Base-by-base conservation (phyloP, 768 basidiomycete species). In the Rhodotorula diobovata region DNA sequence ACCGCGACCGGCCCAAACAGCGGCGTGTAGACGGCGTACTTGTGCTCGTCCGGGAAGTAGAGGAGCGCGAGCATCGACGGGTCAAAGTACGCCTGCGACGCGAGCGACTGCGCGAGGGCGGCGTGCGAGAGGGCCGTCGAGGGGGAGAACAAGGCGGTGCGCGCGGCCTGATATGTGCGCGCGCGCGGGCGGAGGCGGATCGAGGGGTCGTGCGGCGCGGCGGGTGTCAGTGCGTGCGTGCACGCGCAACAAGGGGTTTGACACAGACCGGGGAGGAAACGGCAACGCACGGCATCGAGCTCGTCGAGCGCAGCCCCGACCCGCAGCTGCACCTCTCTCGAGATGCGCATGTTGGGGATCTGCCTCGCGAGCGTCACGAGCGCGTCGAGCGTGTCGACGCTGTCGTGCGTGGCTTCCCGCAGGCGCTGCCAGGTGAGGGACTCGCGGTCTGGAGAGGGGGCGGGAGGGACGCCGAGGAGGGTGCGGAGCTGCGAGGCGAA, bases 1-100 rank as follows among this genome's bases (percentile, higher is more conserved):
- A 94, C 88, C 6, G 90, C 84, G 14, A 93, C 85, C 59, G 92
- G 93, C 4, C 91, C 95, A 79, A 99, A 97, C 45, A 99, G 81
- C 0, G 96, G 95, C 0, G 91, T 89, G 80, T 98, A 98, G 16
- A 99, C 92, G 4, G 94, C 94, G 79, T 93, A 94, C 79, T 90
- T 97, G 83, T 98, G 96, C 79, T 98, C 96, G 30, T 92, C 88
- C 32, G 96, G 96, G 81, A 98, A 98, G 81, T 99, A 99, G 32
- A 99, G 84, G 78, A 97, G 81, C 23, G 92, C 93, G 76, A 98
- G 82, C 93, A 98, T 96, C 30, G 90, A 90, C 0, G 95, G 96
- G 80, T 93, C 91, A 82, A 96, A 98, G 84, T 96, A 98, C 8
- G 96, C 95, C 53, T 88, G 85, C 4, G 89, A 90, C 20, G 92